These are phyloP conservation scores for Dendrocalamus latiflorus DNA, from an alignment of 202 grass and related monocot genomes.

Conservation along the genomic window DNA sequence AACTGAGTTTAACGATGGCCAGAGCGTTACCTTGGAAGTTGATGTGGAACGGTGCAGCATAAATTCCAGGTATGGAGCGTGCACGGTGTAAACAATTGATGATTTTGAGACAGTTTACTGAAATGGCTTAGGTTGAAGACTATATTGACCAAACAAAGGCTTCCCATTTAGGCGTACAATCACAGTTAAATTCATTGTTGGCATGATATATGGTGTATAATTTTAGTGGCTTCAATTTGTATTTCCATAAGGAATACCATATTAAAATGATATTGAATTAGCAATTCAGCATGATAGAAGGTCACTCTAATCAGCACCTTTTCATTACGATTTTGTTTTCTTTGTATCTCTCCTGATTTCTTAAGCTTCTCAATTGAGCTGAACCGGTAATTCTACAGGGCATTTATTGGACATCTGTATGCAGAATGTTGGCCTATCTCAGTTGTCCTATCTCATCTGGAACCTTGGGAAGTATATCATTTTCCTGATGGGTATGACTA, in stretches of 20 bases:
- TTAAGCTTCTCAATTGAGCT: background rate
- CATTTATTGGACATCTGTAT: slow-evolving; percentile 86
- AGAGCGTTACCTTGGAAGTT: slow-evolving; percentile 34
- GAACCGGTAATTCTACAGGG: slow-evolving; percentile 33
- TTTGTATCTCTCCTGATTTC: background rate
- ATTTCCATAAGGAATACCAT: background rate
- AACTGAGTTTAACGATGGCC: slow-evolving; percentile 31
- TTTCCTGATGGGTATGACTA: slow-evolving; percentile 74
- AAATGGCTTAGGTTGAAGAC: background rate
- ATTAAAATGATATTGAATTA: background rate
- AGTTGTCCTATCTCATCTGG: too few relatives aligned
- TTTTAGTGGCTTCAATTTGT: background rate
- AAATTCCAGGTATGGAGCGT: slow-evolving; percentile 68
- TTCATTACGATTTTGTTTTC: background rate
- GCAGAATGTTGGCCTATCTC: slow-evolving; percentile 45
- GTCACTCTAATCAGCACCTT: background rate
- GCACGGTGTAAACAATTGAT: background rate
- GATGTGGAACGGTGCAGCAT: slow-evolving; percentile 36
- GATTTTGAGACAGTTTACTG: background rate
- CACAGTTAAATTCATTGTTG: background rate
- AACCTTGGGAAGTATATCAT: slow-evolving; percentile 78
- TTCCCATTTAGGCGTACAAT: background rate
- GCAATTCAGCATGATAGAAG: background rate
- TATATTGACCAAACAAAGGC: background rate
- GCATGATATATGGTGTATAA: background rate